Evolutionary conservation across 495 filamentous ascomycete genomes (phyloP).

Genomic region (Podospora pseudocomata): DNA sequence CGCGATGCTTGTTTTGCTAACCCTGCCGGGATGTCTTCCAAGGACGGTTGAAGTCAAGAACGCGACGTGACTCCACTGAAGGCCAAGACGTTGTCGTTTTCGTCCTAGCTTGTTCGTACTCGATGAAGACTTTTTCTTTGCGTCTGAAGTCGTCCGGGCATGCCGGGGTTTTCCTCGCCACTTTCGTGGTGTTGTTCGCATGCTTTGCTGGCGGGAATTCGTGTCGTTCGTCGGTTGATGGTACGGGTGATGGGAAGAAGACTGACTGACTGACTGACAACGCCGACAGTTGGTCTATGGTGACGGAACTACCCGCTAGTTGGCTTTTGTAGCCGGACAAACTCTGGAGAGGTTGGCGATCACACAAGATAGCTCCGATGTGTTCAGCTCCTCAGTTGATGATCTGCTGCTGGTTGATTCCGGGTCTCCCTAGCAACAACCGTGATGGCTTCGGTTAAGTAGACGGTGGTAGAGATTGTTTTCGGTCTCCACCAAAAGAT

Average conservation of each 20-base stretch:
- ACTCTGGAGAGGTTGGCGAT: neutral
- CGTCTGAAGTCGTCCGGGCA: neutral
- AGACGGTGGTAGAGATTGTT: neutral
- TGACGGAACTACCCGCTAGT: neutral
- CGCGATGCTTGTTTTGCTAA: constrained; percentile 1
- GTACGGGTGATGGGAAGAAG: neutral
- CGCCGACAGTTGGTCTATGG: no score
- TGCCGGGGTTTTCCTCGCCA: neutral
- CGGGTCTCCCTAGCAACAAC: neutral
- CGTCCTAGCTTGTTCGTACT: neutral
- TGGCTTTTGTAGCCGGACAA: neutral
- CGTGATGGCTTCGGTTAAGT: neutral
- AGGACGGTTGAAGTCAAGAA: neutral
- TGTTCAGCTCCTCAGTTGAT: neutral
- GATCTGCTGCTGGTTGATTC: neutral
- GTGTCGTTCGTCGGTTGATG: neutral
- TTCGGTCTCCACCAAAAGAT: no score
- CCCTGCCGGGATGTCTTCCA: constrained; percentile 1
- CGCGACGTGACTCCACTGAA: neutral
- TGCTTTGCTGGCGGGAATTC: neutral
- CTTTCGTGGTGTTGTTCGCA: neutral
- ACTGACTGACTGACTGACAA: neutral
- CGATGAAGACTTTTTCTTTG: neutral
- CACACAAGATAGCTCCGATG: neutral
- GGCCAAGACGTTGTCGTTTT: neutral